Base-by-base conservation (phyloP, 2,329 filamentous ascomycete genomes). In the Aureobasidium zeae region DNA sequence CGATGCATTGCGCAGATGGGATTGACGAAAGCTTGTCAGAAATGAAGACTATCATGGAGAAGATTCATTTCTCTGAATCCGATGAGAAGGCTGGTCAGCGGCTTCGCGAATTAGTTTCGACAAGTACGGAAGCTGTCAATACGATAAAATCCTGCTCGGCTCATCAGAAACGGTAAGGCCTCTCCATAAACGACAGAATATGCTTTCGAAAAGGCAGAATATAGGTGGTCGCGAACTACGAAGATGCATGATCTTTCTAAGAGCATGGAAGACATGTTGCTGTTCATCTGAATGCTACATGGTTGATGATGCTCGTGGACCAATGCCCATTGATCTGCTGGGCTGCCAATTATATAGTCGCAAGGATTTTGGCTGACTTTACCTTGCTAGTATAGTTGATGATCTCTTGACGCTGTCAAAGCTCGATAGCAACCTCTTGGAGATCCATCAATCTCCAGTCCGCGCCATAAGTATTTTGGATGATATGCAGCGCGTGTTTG, bases 391-490 rank as follows among this genome's bases (percentile, higher is more conserved):
- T 16, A 70, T 71, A 26, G 66, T 70, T 8, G 67, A 70, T 48
- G 68, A 71, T 46, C 58, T 70, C 4, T 55, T 70, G 2, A 68
- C 66, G 0, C 50, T 69, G 16, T 65, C 62, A 28, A 69, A 69
- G 43, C 60, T 70, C 8, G 67, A 69, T 33, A 66, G 65, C 0
- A 64, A 62, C 48, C 56, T 70, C 5, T 52, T 70, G 2, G 53
- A 55, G 4, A 54, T 57, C 15, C 51, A 52, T 9, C 54, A 52
- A 2, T 48, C 51, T 13, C 44, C 45, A 7, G 50, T 52, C 4
- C 42, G 48, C 10, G 38, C 54, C 3, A 29, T 48, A 9, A 46
- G 44, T 21, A 48, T 56, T 26, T 42, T 57, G 2, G 48, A 51
- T 13, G 55, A 57, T 22, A 55, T 56, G 6, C 44, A 57, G 5